Conservation (phyloP, 768 basidiomycete species). For the Serendipita sp. region DNA sequence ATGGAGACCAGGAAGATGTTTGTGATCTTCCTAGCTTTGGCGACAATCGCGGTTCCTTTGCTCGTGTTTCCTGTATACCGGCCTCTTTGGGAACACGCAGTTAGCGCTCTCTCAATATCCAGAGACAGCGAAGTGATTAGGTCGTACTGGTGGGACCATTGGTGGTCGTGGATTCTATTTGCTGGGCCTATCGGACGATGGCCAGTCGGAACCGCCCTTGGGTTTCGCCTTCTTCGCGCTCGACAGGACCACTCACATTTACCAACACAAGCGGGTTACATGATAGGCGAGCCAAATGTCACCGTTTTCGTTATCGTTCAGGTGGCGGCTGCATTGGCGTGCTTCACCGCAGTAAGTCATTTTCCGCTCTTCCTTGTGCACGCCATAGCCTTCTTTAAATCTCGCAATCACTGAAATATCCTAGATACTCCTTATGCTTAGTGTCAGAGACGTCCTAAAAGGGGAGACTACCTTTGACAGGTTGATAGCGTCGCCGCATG, state of each 20-base stretch:
- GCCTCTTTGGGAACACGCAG: background rate
- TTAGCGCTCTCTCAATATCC: background rate
- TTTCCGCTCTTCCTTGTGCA: background rate
- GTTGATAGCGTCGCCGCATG: background rate
- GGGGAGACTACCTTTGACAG: background rate
- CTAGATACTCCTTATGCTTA: background rate
- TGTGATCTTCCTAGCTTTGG: slow-evolving; percentile 19
- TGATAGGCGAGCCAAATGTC: background rate
- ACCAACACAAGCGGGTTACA: background rate
- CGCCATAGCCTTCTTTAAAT: background rate
- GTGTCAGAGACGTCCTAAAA: background rate
- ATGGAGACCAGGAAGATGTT: background rate
- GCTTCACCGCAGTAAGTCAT: background rate
- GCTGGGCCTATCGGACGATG: background rate
- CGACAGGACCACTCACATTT: background rate
- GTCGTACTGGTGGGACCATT: background rate
- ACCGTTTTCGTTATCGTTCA: background rate
- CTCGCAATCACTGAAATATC: background rate
- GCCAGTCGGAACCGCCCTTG: background rate
- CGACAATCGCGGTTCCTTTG: slow-evolving; percentile 8
- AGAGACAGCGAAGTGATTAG: background rate
- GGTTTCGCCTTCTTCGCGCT: background rate
- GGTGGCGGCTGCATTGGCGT: background rate
- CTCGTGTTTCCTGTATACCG: slow-evolving; percentile 13
- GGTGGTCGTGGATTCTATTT: background rate